These are phyloP conservation scores for Dictyostelium capitatum DNA, from an alignment of 78 protist species.

Conservation along the genomic window DNA sequence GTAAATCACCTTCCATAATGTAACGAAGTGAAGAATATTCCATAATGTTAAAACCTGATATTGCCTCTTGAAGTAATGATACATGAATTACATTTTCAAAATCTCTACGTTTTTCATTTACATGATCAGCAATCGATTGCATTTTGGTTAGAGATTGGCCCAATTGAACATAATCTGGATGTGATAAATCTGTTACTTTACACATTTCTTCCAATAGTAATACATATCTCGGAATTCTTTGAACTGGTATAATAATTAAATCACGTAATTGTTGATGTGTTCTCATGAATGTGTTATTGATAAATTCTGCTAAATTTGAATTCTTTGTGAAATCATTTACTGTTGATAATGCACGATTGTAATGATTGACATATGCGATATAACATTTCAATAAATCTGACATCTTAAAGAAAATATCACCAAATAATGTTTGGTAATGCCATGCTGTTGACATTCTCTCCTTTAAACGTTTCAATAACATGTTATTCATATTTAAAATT, in stretches of 20 bases:
- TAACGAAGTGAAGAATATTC: slow-evolving; percentile 74
- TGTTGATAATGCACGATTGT: slow-evolving; percentile 45
- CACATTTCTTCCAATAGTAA: slow-evolving; percentile 68
- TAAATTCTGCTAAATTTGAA: slow-evolving; percentile 10
- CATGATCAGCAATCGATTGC: slow-evolving; percentile 77
- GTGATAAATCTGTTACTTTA: slow-evolving; percentile 42
- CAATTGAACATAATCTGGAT: slow-evolving; percentile 53
- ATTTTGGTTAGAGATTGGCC: slow-evolving; percentile 44
- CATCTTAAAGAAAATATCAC: slow-evolving; percentile 79
- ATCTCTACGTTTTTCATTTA: slow-evolving; percentile 79
- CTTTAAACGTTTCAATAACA: slow-evolving; percentile 1
- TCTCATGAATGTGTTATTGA: slow-evolving; percentile 16
- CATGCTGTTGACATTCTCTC: slow-evolving; percentile 74
- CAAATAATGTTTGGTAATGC: slow-evolving; percentile 50
- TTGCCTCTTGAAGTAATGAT: slow-evolving; percentile 61
- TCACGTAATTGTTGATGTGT: slow-evolving; percentile 72
- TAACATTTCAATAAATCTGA: slow-evolving; percentile 60
- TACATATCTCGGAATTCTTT: slow-evolving; percentile 73
- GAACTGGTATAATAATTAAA: slow-evolving; percentile 76
- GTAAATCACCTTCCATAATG: slow-evolving; percentile 73
- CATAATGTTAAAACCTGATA: slow-evolving; percentile 72
- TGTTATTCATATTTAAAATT: slow-evolving; percentile 63
- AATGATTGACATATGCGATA: slow-evolving; percentile 74
- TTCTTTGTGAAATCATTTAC: slow-evolving; percentile 56
- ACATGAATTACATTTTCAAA: slow-evolving; percentile 72